Percentiles rank a stretch among this genome's conserved stretches.
Conservation (phyloP, 2,329 filamentous ascomycete genomes). For the Catunica adiposa region DNA sequence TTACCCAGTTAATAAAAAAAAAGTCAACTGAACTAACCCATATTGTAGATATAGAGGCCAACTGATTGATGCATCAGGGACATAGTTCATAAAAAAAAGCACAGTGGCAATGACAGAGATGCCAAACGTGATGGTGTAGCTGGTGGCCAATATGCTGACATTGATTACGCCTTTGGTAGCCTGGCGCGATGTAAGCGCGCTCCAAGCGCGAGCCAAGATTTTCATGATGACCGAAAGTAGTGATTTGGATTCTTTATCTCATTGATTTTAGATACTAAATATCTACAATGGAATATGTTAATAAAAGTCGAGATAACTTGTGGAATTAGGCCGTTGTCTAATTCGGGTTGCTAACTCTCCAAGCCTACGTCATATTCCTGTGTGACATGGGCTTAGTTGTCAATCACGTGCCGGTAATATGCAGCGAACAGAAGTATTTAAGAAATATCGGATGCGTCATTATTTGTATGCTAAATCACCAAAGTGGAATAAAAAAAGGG, state of each 20-base stretch:
- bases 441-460: too few relatives aligned
- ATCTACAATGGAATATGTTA: too few relatives aligned
- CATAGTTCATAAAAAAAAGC: slow-evolving; percentile 38
- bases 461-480: too few relatives aligned
- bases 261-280: too few relatives aligned
- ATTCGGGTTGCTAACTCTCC: too few relatives aligned
- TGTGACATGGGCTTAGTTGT: too few relatives aligned
- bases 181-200: slow-evolving; percentile 28
- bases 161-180: slow-evolving; percentile 35
- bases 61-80: slow-evolving; percentile 37
- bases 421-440: too few relatives aligned
- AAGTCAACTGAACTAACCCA: slow-evolving; percentile 27
- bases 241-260: too few relatives aligned
- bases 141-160: slow-evolving; percentile 27
- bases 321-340: too few relatives aligned
- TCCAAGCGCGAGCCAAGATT: neutral
- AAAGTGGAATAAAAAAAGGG: neutral
- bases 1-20: neutral
- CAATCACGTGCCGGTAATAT: too few relatives aligned
- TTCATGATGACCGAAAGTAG: neutral
- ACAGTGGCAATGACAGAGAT: slow-evolving; percentile 33
- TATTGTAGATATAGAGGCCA: slow-evolving; percentile 41
- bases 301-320: too few relatives aligned
- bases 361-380: too few relatives aligned
- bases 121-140: slow-evolving; percentile 28